These are phyloP conservation scores for Elaphomyces granulatus DNA, from an alignment of 495 filamentous ascomycete genomes.

Conservation along the genomic window DNA sequence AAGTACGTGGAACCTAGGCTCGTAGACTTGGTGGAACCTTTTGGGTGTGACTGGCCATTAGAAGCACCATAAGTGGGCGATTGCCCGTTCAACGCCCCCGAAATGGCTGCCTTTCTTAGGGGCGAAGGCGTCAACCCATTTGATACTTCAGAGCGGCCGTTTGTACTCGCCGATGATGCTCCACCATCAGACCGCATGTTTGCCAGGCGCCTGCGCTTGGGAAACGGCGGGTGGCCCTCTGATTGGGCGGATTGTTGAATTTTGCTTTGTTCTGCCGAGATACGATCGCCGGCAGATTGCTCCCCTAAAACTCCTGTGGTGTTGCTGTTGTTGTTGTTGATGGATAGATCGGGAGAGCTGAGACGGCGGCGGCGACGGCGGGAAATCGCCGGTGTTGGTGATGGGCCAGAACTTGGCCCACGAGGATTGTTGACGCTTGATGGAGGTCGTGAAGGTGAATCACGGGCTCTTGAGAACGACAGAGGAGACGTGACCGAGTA, in stretches of 20 bases:
- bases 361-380: conserved; percentile 21
- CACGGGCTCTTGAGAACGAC: not conserved
- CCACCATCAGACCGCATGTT: conserved; percentile 47
- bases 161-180: conserved; percentile 28
- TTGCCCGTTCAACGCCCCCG: conserved; percentile 38
- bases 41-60: conserved; percentile 32
- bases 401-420: not conserved
- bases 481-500: not conserved
- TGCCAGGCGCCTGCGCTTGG: conserved; percentile 48
- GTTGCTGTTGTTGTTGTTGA: not conserved
- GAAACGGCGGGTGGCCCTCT: conserved; percentile 28
- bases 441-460: not conserved
- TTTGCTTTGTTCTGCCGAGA: conserved; percentile 13
- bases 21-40: conserved; percentile 31
- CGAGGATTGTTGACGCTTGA: not conserved
- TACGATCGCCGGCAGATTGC: conserved; percentile 10
- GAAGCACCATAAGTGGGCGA: conserved; percentile 14
- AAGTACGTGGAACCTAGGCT: conserved; percentile 37
- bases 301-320: not conserved
- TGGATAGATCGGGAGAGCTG: conserved; percentile 16
- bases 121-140: conserved; percentile 28
- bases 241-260: conserved; percentile 14
- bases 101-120: conserved; percentile 26
- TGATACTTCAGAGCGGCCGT: conserved; percentile 33
- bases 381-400: conserved; percentile 4